Evolutionary conservation across 1,284 basidiomycete species (phyloP).

Genomic region (Ceratobasidium sp.): DNA sequence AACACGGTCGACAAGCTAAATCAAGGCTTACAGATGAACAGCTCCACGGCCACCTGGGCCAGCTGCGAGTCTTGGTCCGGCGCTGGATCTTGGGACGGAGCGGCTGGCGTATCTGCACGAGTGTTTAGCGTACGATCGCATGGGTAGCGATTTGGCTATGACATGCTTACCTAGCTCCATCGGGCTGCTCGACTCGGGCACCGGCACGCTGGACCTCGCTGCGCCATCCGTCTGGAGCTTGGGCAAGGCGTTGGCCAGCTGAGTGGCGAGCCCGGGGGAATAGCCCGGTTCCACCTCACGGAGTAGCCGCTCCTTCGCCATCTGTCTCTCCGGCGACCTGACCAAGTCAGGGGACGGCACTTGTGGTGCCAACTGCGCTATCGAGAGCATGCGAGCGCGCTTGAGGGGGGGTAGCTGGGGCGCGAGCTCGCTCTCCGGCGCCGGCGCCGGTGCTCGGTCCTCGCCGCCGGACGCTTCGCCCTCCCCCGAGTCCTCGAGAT

Average conservation of each 20-base stretch:
- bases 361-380: not conserved
- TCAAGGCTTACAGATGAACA: not conserved
- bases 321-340: not conserved
- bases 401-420: not conserved
- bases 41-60: not conserved
- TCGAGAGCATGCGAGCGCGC: not conserved
- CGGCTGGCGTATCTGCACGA: not conserved
- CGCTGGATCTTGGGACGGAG: not conserved
- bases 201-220: not conserved
- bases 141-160: not conserved
- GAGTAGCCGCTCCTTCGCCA: not conserved
- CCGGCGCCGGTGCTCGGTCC: not conserved
- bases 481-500: not conserved
- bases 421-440: not conserved
- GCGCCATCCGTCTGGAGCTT: not conserved
- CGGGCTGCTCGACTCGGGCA: not conserved
- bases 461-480: not conserved
- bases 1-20: not conserved
- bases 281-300: not conserved
- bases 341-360: not conserved
- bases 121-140: not conserved
- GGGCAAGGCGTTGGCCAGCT: not conserved
- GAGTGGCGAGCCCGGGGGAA: not conserved
- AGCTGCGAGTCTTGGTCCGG: not conserved
- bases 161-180: not conserved